Percentiles rank a stretch among this genome's conserved stretches.
Evolutionary conservation across 495 filamentous ascomycete species (phyloP).

Genomic region (Neurospora tetrasperma): DNA sequence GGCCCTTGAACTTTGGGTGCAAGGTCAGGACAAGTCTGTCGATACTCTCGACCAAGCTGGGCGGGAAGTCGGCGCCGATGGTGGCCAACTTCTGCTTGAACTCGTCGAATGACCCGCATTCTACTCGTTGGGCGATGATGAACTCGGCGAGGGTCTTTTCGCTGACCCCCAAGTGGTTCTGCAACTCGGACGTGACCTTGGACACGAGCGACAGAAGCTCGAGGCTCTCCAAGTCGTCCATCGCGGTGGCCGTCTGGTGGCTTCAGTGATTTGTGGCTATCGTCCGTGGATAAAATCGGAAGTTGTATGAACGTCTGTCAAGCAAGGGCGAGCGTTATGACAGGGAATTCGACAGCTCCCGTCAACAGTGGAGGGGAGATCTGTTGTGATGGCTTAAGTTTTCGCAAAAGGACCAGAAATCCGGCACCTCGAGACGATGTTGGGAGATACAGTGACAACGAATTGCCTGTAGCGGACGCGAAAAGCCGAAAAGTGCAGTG

Average conservation of each 20-base stretch:
- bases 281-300: background rate
- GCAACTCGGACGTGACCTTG: conserved; percentile 86
- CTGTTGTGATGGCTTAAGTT: background rate
- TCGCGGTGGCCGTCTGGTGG: conserved; percentile 25
- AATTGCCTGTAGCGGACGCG: background rate
- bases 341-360: background rate
- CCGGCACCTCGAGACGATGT: background rate
- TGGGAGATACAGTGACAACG: background rate
- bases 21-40: conserved; percentile 80
- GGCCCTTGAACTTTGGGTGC: conserved; percentile 72
- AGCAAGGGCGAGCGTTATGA: background rate
- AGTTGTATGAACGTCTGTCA: background rate
- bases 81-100: conserved; percentile 62
- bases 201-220: conserved; percentile 90
- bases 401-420: background rate
- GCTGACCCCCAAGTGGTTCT: conserved; percentile 85
- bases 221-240: conserved; percentile 86
- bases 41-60: conserved; percentile 81
- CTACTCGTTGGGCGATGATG: conserved; percentile 77
- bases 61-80: conserved; percentile 76
- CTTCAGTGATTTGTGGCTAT: background rate
- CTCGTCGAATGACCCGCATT: conserved; percentile 55
- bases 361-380: background rate
- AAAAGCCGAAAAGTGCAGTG: background rate
- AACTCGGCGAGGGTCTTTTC: conserved; percentile 96